Conservation (phyloP, 768 basidiomycete genomes). For the Suillus americanus region DNA sequence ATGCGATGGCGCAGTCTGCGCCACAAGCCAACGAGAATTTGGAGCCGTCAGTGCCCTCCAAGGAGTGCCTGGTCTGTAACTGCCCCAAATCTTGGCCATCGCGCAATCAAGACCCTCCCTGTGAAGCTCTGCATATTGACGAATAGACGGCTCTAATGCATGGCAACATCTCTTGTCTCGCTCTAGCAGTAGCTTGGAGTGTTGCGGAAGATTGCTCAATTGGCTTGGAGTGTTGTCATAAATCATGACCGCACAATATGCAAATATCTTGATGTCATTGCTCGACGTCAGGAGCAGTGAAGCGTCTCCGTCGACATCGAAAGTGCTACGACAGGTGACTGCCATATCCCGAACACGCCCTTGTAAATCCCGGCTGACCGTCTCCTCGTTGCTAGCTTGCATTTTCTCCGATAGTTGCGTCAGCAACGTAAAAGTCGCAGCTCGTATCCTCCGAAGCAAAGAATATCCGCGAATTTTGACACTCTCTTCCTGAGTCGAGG, state of each 20-base stretch:
- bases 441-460: conserved; percentile 34
- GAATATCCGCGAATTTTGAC: conserved; percentile 18
- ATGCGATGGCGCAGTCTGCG: conserved; percentile 12
- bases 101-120: conserved; percentile 22
- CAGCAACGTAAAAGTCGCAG: conserved; percentile 36
- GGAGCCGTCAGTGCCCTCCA: conserved; percentile 17
- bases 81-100: conserved; percentile 19
- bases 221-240: conserved; percentile 25
- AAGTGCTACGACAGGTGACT: conserved; percentile 36
- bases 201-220: conserved; percentile 2
- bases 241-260: conserved; percentile 26
- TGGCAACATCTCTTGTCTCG: conserved; percentile 32
- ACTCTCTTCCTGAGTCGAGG: conserved; percentile 15
- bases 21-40: conserved; percentile 24
- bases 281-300: conserved; percentile 15
- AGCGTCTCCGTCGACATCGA: conserved; percentile 23
- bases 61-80: conserved; percentile 21
- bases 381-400: conserved; percentile 11
- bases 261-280: conserved; percentile 22
- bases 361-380: conserved; percentile 14
- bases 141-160: conserved; percentile 17
- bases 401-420: conserved; percentile 27
- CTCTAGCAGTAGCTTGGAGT: conserved; percentile 23
- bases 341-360: conserved; percentile 36
- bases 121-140: not conserved